Evolutionary conservation across 192 early-diverging fungal species (phyloP).

Genomic region (Spizellomyces sp.): DNA sequence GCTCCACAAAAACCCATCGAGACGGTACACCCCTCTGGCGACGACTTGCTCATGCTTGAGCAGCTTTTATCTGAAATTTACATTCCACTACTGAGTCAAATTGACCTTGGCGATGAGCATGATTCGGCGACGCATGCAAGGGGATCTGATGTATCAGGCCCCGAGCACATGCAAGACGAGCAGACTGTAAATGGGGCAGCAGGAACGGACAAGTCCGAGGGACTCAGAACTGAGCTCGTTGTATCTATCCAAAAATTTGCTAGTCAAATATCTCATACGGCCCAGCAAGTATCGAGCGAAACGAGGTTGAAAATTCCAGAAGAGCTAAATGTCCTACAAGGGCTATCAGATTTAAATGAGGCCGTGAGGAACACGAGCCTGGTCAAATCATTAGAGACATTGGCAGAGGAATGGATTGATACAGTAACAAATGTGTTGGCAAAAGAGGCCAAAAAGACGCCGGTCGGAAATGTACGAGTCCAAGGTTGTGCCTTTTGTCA

Average conservation of each 20-base stretch:
- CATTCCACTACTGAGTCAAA: conserved; percentile 51
- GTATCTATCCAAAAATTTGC: conserved; percentile 56
- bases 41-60: conserved; percentile 61
- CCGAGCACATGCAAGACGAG: not conserved
- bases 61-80: conserved; percentile 58
- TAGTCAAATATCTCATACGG: conserved; percentile 55
- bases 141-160: conserved; percentile 2
- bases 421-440: conserved; percentile 50
- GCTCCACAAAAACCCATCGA: too few relatives aligned
- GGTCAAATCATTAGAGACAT: conserved; percentile 41
- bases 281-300: conserved; percentile 60
- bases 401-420: conserved; percentile 65
- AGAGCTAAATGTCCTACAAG: conserved; percentile 43
- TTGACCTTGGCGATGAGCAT: conserved; percentile 27
- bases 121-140: conserved; percentile 13
- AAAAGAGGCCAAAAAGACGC: conserved; percentile 53
- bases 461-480: conserved; percentile 47
- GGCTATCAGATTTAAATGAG: conserved; percentile 32
- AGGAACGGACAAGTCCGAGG: conserved; percentile 19
- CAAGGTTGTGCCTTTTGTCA: conserved; percentile 8
- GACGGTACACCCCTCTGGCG: conserved; percentile 23
- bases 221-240: conserved; percentile 47
- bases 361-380: conserved; percentile 38
- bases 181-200: conserved; percentile 1
- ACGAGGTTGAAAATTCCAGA: conserved; percentile 59